Base-by-base conservation (phyloP, 179 eudicot species). In the Silene coronaria region DNA sequence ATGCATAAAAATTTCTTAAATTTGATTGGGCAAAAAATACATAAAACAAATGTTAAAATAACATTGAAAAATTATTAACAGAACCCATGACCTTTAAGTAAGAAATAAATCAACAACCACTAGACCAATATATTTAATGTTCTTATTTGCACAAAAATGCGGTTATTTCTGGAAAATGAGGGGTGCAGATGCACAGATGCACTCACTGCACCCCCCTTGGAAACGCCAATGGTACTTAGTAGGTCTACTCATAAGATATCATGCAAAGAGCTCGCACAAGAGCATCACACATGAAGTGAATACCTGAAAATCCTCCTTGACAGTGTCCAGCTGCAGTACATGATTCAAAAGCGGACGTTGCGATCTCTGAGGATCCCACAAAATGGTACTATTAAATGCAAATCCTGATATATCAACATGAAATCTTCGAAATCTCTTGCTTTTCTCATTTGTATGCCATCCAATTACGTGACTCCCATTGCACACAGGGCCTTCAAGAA, bases 361-460 rank as follows among this genome's bases (percentile, higher is more conserved):
- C 97, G 97, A 94, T 81, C 91, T 86, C 84, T 87, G 90, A 36
- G 92, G 89, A 79, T 92, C 97, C 98, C 98, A 94, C 77, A 94
- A 80, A 73, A 94, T 88, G 77, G 96, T 90, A 81, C 98, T 94
- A 78, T 94, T 94, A 86, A 94, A 94, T 76, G 98, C 98, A 83
- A 94, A 94, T 72, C 98, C 98, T 7, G 98, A 92, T 96, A 94
- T 90, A 72, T 94, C 97, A 76, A 92, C 96, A 81, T 94, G 96
- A 82, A 94, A 94, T 84, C 98, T 87, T 28, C 94, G 90, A 10
- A 92, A 85, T 72, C 87, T 85, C 82, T 84, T 90, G 78, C 98
- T 94, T 85, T 92, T 94, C 86, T 94, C 96, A 79, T 94, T 94
- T 23, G 98, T 94, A 78, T 94, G 92, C 98, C 98, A 94, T 57